Conservation (phyloP, 2,329 filamentous ascomycete genomes). For the Camillea tinctor region DNA sequence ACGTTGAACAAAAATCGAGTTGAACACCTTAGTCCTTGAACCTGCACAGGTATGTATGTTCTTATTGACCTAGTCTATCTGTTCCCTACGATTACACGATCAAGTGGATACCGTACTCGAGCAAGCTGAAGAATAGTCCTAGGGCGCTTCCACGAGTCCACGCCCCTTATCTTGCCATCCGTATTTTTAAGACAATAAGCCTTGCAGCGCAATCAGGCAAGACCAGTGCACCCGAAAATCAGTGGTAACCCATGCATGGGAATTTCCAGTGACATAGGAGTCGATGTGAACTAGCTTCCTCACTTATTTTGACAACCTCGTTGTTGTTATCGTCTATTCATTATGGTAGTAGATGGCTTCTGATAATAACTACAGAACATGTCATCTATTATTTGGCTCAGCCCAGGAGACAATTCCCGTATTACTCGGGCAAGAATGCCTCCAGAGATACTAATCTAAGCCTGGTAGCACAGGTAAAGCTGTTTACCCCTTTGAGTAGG, state of each 20-base stretch:
- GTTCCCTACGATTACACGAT: not conserved
- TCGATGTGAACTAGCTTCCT: not conserved
- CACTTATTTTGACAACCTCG: not conserved
- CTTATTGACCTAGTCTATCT: too few relatives aligned
- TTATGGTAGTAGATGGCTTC: too few relatives aligned
- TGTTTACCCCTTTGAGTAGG: too few relatives aligned
- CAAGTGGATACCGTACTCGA: not conserved
- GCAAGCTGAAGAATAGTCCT: not conserved
- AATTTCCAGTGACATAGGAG: not conserved
- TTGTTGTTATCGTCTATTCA: not conserved
- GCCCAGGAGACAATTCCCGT: too few relatives aligned
- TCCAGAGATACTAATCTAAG: too few relatives aligned
- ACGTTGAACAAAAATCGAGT: too few relatives aligned
- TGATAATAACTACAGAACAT: too few relatives aligned
- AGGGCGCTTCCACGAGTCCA: not conserved
- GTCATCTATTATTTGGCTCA: too few relatives aligned
- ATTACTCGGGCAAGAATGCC: too few relatives aligned
- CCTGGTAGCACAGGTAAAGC: too few relatives aligned
- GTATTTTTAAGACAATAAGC: not conserved
- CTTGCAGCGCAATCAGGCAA: not conserved
- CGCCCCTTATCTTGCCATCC: not conserved
- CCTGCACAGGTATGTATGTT: too few relatives aligned
- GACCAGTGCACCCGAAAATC: not conserved
- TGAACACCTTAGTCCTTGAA: too few relatives aligned
- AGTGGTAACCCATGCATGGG: not conserved